phyloP scores from a whole-genome alignment of 306 rosid species.

The Canavalia ensiformis region DNA sequence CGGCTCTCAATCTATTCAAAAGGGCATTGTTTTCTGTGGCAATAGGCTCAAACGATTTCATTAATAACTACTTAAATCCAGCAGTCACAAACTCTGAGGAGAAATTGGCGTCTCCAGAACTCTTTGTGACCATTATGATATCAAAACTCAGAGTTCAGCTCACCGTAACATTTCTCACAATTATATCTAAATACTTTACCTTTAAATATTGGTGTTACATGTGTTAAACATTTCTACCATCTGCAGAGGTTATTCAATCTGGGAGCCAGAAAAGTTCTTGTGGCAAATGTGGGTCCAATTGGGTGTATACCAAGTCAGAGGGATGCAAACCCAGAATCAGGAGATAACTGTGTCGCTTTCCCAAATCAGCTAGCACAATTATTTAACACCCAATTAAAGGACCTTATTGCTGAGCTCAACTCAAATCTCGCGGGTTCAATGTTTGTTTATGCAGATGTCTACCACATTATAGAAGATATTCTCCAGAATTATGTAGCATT shows the following conservation, averaged over 20 bases:
- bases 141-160: constrained; percentile 63
- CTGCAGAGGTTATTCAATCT: constrained; percentile 69
- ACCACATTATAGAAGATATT: constrained; percentile 62
- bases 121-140: constrained; percentile 60
- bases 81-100: constrained; percentile 43
- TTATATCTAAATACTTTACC: too few species aligned
- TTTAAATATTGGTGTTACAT: background rate
- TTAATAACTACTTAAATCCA: constrained; percentile 71
- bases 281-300: constrained; percentile 73
- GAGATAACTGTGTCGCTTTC: constrained; percentile 57
- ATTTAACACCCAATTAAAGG: constrained; percentile 60
- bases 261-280: constrained; percentile 67
- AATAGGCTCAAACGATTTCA: constrained; percentile 79
- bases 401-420: constrained; percentile 58
- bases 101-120: constrained; percentile 54
- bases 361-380: constrained; percentile 61
- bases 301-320: constrained; percentile 77
- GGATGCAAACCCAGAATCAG: constrained; percentile 58
- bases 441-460: constrained; percentile 70
- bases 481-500: constrained; percentile 58
- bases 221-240: background rate
- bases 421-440: constrained; percentile 54
- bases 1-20: constrained; percentile 47
- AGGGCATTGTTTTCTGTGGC: constrained; percentile 59
- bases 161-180: constrained; percentile 46